These are phyloP conservation scores for Aphanomyces euteiches DNA, from an alignment of 352 stramenopile species.

Conservation along the genomic window DNA sequence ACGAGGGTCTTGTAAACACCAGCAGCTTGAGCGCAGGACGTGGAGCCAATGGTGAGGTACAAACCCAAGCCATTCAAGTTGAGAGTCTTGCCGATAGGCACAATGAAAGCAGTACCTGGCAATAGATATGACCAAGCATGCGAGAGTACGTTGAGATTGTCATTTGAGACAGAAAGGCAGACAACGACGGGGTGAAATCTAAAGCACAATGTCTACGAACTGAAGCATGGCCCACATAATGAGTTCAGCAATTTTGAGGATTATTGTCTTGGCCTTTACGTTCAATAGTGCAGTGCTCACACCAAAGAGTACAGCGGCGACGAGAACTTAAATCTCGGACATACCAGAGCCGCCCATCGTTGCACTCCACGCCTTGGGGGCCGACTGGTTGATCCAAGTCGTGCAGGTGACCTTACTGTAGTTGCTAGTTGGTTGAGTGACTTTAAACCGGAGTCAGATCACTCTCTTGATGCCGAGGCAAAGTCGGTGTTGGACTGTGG, in stretches of 20 bases:
- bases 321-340: constrained; percentile 54
- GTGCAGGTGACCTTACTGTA: constrained; percentile 46
- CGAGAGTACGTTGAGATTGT: constrained; percentile 39
- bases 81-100: constrained; percentile 62
- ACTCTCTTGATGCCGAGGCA: too few relatives aligned
- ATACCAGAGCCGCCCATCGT: constrained; percentile 61
- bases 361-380: constrained; percentile 60
- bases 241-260: constrained; percentile 41
- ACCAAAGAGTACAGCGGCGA: constrained; percentile 46
- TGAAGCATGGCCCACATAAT: constrained; percentile 69
- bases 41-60: constrained; percentile 45
- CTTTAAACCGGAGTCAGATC: too few relatives aligned
- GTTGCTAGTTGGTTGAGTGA: not conserved
- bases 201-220: constrained; percentile 64
- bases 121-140: constrained; percentile 41
- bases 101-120: constrained; percentile 47
- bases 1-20: constrained; percentile 45
- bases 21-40: constrained; percentile 55
- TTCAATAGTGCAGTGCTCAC: constrained; percentile 39
- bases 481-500: too few relatives aligned
- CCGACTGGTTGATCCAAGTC: constrained; percentile 55
- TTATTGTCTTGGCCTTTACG: constrained; percentile 41
- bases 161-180: constrained; percentile 54
- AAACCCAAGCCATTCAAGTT: constrained; percentile 54
- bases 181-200: constrained; percentile 53